Percentiles rank a stretch among this genome's conserved stretches.
phyloP scores from a whole-genome alignment of 805 yeast genomes.

The Metschnikowia aberdeeniae region DNA sequence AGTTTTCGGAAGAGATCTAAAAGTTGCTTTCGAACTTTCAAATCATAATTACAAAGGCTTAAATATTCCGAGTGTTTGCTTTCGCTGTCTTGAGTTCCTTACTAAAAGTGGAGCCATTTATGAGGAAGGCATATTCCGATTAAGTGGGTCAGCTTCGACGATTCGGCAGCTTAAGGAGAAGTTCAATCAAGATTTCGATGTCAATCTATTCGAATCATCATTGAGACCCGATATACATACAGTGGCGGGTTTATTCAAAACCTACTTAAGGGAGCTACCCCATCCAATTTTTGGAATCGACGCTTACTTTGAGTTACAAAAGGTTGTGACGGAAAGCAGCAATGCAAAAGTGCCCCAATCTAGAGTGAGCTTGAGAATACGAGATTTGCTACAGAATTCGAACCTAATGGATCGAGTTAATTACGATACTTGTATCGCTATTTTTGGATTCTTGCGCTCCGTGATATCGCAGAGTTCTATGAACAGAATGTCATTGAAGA shows the following conservation, averaged over 20 bases:
- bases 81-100: slow-evolving; percentile 67
- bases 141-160: slow-evolving; percentile 81
- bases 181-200: slow-evolving; percentile 65
- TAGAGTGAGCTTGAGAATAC: slow-evolving; percentile 24
- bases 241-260: slow-evolving; percentile 78
- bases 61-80: slow-evolving; percentile 70
- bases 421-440: slow-evolving; percentile 54
- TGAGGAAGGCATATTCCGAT: slow-evolving; percentile 87
- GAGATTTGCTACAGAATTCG: slow-evolving; percentile 29
- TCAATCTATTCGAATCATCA: slow-evolving; percentile 52
- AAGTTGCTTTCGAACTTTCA: slow-evolving; percentile 49
- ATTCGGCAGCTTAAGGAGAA: slow-evolving; percentile 64
- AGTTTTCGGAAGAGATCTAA: slow-evolving; percentile 65
- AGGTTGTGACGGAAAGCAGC: slow-evolving; percentile 13
- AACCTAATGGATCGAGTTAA: slow-evolving; percentile 50
- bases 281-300: slow-evolving; percentile 60
- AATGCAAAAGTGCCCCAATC: slow-evolving; percentile 15
- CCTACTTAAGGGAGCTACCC: slow-evolving; percentile 77
- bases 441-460: slow-evolving; percentile 64
- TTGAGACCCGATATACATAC: slow-evolving; percentile 72
- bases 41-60: slow-evolving; percentile 42
- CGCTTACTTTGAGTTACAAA: slow-evolving; percentile 26
- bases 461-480: slow-evolving; percentile 56
- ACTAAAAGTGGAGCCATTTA: slow-evolving; percentile 63
- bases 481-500: slow-evolving; percentile 83